Evolutionary conservation across 345 rosid species (phyloP).

Genomic region (Eucalyptus curtisii): DNA sequence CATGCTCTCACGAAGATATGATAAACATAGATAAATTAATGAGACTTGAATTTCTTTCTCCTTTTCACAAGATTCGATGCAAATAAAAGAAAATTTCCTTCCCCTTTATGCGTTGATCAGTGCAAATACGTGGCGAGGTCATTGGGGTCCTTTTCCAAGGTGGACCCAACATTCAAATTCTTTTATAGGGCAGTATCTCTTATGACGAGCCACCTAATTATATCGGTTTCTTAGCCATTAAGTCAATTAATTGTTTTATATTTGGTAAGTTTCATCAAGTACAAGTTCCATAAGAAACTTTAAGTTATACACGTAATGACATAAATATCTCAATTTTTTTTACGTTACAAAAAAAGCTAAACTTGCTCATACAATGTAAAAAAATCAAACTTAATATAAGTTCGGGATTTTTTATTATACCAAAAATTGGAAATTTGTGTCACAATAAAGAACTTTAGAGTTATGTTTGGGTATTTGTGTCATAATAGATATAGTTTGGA

Average conservation of each 20-base stretch:
- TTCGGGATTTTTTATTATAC: rapidly evolving
- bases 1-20: not conserved
- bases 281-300: not conserved
- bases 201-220: not conserved
- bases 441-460: too few species aligned
- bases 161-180: not conserved
- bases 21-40: not conserved
- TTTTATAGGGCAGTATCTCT: not conserved
- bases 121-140: not conserved
- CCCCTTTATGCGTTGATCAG: not conserved
- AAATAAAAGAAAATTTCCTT: not conserved
- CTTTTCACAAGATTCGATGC: not conserved
- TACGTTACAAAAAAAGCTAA: too few species aligned
- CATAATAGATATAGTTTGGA: rapidly evolving
- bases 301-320: too few species aligned
- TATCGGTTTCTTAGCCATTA: not conserved
- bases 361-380: too few species aligned
- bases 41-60: not conserved
- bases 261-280: not conserved
- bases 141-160: not conserved
- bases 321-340: not conserved
- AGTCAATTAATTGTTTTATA: not conserved
- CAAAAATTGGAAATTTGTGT: too few species aligned
- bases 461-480: too few species aligned
- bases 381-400: too few species aligned